A percentile compares a stretch with the other conserved stretches of the same genome.
These are phyloP conservation scores for Suillus alpinus DNA, from an alignment of 768 basidiomycete species.

Conservation along the genomic window DNA sequence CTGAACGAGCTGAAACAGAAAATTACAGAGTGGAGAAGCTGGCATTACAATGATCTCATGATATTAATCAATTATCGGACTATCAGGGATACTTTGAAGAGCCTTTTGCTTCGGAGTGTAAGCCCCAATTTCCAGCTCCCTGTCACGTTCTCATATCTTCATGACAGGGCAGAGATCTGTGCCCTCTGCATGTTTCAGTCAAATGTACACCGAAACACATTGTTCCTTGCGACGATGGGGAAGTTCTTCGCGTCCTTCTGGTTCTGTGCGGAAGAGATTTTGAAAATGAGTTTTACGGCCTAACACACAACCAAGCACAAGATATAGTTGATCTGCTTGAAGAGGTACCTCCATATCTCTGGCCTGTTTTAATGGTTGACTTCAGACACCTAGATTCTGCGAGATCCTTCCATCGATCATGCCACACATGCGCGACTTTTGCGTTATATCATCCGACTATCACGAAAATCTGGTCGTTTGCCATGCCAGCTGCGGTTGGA, in stretches of 20 bases:
- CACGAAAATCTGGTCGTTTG: slow-evolving; percentile 26
- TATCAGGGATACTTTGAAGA: background rate
- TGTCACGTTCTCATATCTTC: background rate
- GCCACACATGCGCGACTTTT: slow-evolving; percentile 15
- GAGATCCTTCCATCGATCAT: background rate
- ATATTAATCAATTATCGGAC: background rate
- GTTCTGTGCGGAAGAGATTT: slow-evolving; percentile 17
- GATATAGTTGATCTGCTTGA: slow-evolving; percentile 23
- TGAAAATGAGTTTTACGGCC: slow-evolving; percentile 12
- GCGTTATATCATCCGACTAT: slow-evolving; percentile 22
- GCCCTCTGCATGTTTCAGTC: background rate
- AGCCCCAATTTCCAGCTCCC: background rate
- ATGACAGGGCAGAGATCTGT: background rate
- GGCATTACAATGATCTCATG: background rate
- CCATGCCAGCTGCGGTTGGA: slow-evolving; percentile 6
- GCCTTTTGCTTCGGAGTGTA: background rate
- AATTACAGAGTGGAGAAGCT: slow-evolving; percentile 14
- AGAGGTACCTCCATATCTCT: slow-evolving; percentile 11
- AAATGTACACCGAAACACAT: background rate
- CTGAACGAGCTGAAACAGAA: slow-evolving; percentile 3
- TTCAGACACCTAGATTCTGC: slow-evolving; percentile 13
- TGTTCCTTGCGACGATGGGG: background rate
- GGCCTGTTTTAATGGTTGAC: background rate
- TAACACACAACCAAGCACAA: slow-evolving; percentile 8
- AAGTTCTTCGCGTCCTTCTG: slow-evolving; percentile 8